phyloP scores from a whole-genome alignment of 2,329 filamentous ascomycete genomes.

The Talaromyces sp. region DNA sequence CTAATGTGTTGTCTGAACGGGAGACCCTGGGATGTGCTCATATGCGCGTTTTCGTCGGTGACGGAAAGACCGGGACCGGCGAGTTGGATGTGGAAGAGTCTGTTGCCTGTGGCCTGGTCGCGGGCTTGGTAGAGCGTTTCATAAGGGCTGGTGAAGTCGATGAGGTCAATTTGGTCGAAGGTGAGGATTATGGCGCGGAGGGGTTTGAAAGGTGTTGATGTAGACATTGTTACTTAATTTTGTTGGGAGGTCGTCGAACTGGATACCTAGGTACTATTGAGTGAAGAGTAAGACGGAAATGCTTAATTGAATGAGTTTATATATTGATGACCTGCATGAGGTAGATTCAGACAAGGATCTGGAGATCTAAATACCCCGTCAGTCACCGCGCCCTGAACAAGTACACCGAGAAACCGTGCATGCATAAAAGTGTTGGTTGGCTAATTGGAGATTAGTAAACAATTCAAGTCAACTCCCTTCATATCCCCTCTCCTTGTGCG shows the following conservation, averaged over 20 bases:
- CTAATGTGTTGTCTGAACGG: not conserved
- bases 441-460: not conserved
- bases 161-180: constrained; percentile 12
- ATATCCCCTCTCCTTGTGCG: not conserved
- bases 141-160: constrained; percentile 12
- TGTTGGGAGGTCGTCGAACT: not conserved
- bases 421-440: not conserved
- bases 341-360: not conserved
- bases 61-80: not conserved
- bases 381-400: not conserved
- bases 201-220: not conserved
- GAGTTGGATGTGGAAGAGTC: not conserved
- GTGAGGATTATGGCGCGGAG: constrained; percentile 7
- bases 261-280: not conserved
- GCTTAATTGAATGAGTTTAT: not conserved
- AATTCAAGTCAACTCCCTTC: not conserved
- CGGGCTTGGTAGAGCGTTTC: constrained; percentile 13
- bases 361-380: not conserved
- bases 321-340: too few species aligned
- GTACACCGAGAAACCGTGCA: not conserved
- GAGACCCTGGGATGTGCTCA: not conserved
- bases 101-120: constrained; percentile 1
- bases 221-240: not conserved
- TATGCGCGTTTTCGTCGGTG: not conserved
- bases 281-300: not conserved